These are phyloP conservation scores for Suillus placidus DNA, from an alignment of 768 basidiomycete species.

Conservation along the genomic window DNA sequence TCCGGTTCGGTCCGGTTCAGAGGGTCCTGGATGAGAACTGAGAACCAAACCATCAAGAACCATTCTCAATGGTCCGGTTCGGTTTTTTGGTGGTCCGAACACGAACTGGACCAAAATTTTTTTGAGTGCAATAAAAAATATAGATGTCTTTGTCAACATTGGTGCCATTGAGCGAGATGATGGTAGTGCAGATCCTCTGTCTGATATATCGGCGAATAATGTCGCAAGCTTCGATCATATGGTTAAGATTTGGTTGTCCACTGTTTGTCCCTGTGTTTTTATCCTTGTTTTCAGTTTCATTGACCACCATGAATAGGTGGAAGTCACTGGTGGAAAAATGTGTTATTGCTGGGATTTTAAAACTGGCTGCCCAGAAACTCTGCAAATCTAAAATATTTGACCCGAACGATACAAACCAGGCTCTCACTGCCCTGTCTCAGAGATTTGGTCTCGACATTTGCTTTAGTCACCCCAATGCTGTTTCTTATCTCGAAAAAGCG, in stretches of 20 bases:
- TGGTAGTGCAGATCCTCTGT: conserved; percentile 1
- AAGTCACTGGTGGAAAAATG: background rate
- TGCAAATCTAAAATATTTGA: background rate
- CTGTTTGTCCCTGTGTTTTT: background rate
- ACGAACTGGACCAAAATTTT: too few species aligned
- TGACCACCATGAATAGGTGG: background rate
- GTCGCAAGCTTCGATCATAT: conserved; percentile 1
- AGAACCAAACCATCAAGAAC: too few species aligned
- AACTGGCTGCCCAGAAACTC: background rate
- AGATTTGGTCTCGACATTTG: conserved; percentile 14
- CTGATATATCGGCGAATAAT: background rate
- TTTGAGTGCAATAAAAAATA: too few species aligned
- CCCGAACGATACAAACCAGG: background rate
- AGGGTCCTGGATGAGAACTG: too few species aligned
- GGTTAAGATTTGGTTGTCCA: conserved; percentile 6
- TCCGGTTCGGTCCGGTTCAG: too few species aligned
- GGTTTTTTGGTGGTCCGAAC: too few species aligned
- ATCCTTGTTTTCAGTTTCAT: background rate
- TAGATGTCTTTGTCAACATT: too few species aligned
- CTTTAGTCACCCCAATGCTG: conserved; percentile 5
- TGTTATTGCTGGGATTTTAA: background rate
- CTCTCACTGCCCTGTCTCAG: conserved; percentile 14
- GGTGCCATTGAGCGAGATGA: too few species aligned
- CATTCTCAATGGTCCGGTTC: too few species aligned
- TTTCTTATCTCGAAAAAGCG: too few species aligned